phyloP scores from a whole-genome alignment of 148 eudicot genomes.

The Nyssa sinensis region DNA sequence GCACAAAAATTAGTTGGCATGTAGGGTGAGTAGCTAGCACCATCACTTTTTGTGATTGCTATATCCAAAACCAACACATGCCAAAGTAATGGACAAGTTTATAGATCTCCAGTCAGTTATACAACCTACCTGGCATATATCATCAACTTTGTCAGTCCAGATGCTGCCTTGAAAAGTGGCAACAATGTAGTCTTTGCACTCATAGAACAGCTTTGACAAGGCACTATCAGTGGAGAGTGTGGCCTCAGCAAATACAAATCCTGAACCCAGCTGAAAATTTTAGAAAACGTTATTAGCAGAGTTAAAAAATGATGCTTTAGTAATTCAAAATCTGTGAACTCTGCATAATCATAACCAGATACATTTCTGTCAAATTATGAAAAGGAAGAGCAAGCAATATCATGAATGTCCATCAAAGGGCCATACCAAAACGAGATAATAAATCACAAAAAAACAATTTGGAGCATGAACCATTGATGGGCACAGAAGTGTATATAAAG shows the following conservation, averaged over 20 bases:
- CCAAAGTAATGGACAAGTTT: neutral
- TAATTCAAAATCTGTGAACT: neutral
- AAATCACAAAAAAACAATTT: too few relatives aligned
- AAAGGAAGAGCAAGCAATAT: too few relatives aligned
- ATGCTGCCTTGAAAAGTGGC: slow-evolving; percentile 58
- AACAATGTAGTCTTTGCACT: slow-evolving; percentile 79
- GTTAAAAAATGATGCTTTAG: neutral
- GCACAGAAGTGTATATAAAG: too few relatives aligned
- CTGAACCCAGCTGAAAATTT: slow-evolving; percentile 71
- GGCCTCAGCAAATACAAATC: slow-evolving; percentile 76
- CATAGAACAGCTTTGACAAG: slow-evolving; percentile 64
- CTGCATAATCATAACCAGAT: neutral
- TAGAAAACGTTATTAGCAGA: slow-evolving; percentile 10
- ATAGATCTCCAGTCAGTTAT: neutral
- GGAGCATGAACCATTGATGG: too few relatives aligned
- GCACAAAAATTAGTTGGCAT: neutral
- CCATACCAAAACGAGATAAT: too few relatives aligned
- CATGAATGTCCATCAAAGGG: too few relatives aligned
- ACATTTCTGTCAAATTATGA: too few relatives aligned
- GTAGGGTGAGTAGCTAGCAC: neutral
- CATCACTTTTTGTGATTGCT: neutral
- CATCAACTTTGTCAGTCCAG: slow-evolving; percentile 73
- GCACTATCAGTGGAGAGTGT: slow-evolving; percentile 48
- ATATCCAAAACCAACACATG: neutral
- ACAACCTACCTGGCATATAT: slow-evolving; percentile 78